A percentile compares a stretch with the other conserved stretches of the same genome.
Evolutionary conservation across 2,329 filamentous ascomycete species (phyloP).

Genomic region (Diaporthe australafricana): DNA sequence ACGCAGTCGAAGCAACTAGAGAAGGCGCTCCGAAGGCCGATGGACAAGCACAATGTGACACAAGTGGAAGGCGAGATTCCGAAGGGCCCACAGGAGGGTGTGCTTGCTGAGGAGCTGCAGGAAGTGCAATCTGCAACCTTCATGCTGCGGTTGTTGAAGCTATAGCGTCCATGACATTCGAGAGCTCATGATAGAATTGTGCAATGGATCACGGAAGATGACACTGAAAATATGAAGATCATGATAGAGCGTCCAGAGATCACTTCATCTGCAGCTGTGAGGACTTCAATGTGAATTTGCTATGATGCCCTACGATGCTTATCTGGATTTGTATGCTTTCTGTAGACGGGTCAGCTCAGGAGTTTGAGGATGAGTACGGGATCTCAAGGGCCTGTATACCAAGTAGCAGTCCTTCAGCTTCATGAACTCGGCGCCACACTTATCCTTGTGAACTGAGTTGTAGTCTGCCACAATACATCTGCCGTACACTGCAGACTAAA

Average conservation of each 20-base stretch:
- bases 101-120: conserved; percentile 86
- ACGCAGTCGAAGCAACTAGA: conserved; percentile 76
- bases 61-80: conserved; percentile 69
- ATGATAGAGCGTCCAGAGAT: background rate
- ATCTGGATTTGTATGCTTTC: conserved; percentile 36
- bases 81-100: conserved; percentile 60
- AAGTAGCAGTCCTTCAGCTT: conserved; percentile 88
- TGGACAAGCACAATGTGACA: conserved; percentile 76
- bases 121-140: conserved; percentile 87
- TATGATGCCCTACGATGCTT: background rate
- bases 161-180: conserved; percentile 5
- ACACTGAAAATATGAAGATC: background rate
- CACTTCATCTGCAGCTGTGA: background rate
- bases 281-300: background rate
- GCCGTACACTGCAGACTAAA: conserved; percentile 84
- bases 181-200: conserved; percentile 1
- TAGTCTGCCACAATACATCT: conserved; percentile 93
- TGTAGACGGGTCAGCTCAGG: conserved; percentile 1
- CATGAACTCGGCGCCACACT: conserved; percentile 88
- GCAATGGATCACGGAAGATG: background rate
- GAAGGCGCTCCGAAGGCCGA: conserved; percentile 80
- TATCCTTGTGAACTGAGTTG: conserved; percentile 89
- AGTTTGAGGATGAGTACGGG: background rate
- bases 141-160: conserved; percentile 59
- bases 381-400: conserved; percentile 60